Base-by-base conservation (phyloP, 768 basidiomycete species). In the Sporobolomyces phaffii region DNA sequence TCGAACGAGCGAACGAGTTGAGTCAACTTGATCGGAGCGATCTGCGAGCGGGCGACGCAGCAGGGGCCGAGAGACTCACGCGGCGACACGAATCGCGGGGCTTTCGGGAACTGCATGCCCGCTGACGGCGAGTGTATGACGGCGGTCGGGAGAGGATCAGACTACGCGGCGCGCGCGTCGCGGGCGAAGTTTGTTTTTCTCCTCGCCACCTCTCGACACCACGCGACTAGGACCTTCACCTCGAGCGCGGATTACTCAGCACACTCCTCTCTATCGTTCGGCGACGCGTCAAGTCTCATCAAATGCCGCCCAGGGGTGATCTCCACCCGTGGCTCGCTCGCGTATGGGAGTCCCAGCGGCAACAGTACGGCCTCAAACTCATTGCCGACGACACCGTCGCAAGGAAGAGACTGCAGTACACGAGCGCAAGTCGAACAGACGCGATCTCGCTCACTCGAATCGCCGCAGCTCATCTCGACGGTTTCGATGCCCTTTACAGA, bases 91-190 rank as follows among this genome's bases (percentile, higher is more conserved):
- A 69, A 69, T 2, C 68, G 59, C 43, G 43, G 34, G 14, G 63
- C 53, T 11, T 28, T 26, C 2, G 68, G 60, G 43, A 69, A 69
- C 58, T 54, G 51, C 52, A 64, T 60, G 3, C 31, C 20, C 34
- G 5, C 31, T 17, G 6, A 26, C 36, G 24, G 47, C 38, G 18
- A 31, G 31, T 5, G 1, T 17, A 7, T 31, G 29, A 10, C 6
- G n/a, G 26, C 38, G 36, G n/a, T 11, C 38, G 31, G n/a, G n/a
- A n/a, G n/a, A n/a, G n/a, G n/a, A n/a, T n/a, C n/a, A n/a, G n/a
- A n/a, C n/a, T n/a, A n/a, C n/a, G n/a, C n/a, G n/a, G n/a, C n/a
- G n/a, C n/a, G n/a, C n/a, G n/a, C n/a, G n/a, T n/a, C n/a, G n/a
- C n/a, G n/a, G n/a, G n/a, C n/a, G n/a, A n/a, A n/a, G 38, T 38